Evolutionary conservation across 208 protist species (phyloP).

Genomic region (Trypanosoma grayi): DNA sequence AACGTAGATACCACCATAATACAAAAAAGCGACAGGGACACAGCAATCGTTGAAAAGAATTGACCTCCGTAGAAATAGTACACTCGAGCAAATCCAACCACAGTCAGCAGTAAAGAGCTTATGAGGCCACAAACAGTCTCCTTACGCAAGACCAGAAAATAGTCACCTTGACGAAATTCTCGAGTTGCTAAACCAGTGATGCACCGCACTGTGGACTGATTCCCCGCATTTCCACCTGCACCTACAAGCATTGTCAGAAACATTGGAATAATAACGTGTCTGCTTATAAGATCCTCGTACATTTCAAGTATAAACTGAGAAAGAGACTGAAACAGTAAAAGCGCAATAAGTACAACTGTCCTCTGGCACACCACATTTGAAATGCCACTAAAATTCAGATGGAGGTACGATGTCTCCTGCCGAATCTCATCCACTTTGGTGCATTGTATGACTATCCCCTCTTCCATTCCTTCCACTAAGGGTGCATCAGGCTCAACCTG

Average conservation of each 20-base stretch:
- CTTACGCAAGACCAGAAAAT: constrained; percentile 16
- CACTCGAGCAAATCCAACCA: constrained; percentile 31
- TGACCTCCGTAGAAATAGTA: constrained; percentile 32
- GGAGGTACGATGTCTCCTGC: not conserved
- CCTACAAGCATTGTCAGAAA: constrained; percentile 72
- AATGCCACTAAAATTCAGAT: constrained; percentile 15
- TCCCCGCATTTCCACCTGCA: constrained; percentile 58
- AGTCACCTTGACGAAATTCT: constrained; percentile 21
- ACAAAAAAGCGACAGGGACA: constrained; percentile 31
- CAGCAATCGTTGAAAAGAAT: constrained; percentile 32
- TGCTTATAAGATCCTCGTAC: constrained; percentile 37
- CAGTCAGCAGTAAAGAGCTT: constrained; percentile 24
- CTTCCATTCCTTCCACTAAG: constrained; percentile 1
- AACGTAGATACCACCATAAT: constrained; percentile 32
- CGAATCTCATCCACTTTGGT: not conserved
- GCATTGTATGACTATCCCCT: constrained; percentile 4
- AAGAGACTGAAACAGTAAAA: constrained; percentile 33
- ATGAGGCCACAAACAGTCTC: constrained; percentile 29
- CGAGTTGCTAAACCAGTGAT: constrained; percentile 32
- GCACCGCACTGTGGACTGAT: constrained; percentile 35
- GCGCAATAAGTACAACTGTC: constrained; percentile 27
- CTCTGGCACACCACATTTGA: constrained; percentile 23
- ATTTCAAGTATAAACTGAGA: constrained; percentile 41
- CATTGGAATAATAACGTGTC: constrained; percentile 49
- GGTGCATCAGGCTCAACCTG: no score